phyloP scores from a whole-genome alignment of 345 rosid species.

The Erysimum cheiranthoides region DNA sequence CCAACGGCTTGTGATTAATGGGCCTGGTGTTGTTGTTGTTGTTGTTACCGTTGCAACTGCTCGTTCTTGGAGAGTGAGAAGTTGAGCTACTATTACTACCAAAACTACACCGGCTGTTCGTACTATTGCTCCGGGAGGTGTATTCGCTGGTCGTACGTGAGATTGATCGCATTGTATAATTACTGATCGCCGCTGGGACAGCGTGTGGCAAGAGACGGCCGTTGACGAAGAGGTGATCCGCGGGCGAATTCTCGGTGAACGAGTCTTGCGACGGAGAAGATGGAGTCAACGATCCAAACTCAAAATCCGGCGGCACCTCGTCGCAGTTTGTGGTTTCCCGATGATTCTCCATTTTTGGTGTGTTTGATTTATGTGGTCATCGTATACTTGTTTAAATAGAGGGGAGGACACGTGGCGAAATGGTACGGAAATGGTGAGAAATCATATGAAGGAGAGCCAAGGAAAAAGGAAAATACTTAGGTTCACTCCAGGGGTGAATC shows the following conservation, averaged over 20 bases:
- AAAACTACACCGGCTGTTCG: constrained; percentile 67
- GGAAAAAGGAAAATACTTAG: too few relatives aligned
- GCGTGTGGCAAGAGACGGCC: constrained; percentile 85
- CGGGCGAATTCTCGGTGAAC: constrained; percentile 66
- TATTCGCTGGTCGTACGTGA: constrained; percentile 61
- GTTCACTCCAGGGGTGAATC: too few relatives aligned
- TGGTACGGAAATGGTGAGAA: constrained; percentile 15
- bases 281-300: constrained; percentile 68
- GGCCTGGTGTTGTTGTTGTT: not conserved
- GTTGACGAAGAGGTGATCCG: constrained; percentile 80
- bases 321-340: constrained; percentile 51
- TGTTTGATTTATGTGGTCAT: not conserved
- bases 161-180: constrained; percentile 28
- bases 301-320: constrained; percentile 54
- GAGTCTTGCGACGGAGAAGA: constrained; percentile 62
- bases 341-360: constrained; percentile 28
- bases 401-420: constrained; percentile 36
- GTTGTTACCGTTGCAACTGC: constrained; percentile 28
- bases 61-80: constrained; percentile 55
- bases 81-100: constrained; percentile 58
- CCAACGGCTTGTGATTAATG: constrained; percentile 26
- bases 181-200: constrained; percentile 50
- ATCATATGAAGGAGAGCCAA: constrained; percentile 12
- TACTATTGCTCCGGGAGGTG: constrained; percentile 75
- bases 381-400: constrained; percentile 38